Percentiles rank a stretch among this genome's conserved stretches.
phyloP scores from a whole-genome alignment of 2,329 filamentous ascomycete genomes.

The Ceratocystis eucalypticola region DNA sequence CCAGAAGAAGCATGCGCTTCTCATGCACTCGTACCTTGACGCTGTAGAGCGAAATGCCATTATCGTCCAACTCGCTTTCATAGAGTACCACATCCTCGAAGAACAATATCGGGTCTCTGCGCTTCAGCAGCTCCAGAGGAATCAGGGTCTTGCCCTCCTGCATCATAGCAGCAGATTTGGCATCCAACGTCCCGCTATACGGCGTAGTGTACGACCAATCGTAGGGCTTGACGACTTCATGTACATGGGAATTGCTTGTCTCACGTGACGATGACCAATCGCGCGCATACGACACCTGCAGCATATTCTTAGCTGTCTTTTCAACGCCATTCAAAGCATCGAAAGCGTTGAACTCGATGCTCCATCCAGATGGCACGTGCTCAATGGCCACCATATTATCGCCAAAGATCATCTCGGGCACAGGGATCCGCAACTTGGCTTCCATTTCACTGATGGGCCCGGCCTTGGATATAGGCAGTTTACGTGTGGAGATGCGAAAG shows the following conservation, averaged over 20 bases:
- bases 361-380: conserved; percentile 64
- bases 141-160: conserved; percentile 34
- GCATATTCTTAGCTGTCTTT: conserved; percentile 82
- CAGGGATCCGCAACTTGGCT: conserved; percentile 63
- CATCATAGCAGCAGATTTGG: conserved; percentile 20
- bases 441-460: conserved; percentile 80
- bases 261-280: conserved; percentile 63
- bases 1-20: conserved; percentile 68
- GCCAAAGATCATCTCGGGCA: conserved; percentile 98
- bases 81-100: conserved; percentile 94
- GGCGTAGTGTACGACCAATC: conserved; percentile 96
- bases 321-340: conserved; percentile 84
- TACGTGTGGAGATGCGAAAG: conserved; percentile 69
- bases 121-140: conserved; percentile 72
- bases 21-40: conserved; percentile 93
- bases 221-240: conserved; percentile 87
- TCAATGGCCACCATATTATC: conserved; percentile 73
- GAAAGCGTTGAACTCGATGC: conserved; percentile 66
- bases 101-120: conserved; percentile 87
- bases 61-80: conserved; percentile 95
- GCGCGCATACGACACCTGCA: conserved; percentile 83
- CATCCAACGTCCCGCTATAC: conserved; percentile 58
- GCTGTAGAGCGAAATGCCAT: conserved; percentile 80
- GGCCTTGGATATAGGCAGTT: conserved; percentile 88
- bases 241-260: conserved; percentile 72